phyloP scores from a whole-genome alignment of 2,329 filamentous ascomycete species.

The Didymella sp. region DNA sequence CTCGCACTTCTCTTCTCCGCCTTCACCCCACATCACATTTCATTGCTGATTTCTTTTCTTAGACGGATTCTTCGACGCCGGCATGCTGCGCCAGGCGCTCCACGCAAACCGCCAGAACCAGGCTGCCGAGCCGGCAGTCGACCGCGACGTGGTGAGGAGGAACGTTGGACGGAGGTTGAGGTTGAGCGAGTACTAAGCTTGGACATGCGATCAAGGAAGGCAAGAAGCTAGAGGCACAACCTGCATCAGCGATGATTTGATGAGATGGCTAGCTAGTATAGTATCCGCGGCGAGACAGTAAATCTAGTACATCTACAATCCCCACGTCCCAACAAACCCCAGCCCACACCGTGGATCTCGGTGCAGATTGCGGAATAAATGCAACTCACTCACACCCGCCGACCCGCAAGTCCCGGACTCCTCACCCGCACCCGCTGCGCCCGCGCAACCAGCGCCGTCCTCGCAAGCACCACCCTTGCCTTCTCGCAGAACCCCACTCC shows the following conservation, averaged over 20 bases:
- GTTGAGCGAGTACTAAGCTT: conserved; percentile 68
- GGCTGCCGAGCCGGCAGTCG: conserved; percentile 60
- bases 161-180: conserved; percentile 78
- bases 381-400: too few species aligned
- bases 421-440: conserved; percentile 4
- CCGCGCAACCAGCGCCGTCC: background rate
- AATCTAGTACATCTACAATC: background rate
- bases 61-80: conserved; percentile 98
- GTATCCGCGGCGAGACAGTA: background rate
- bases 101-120: conserved; percentile 69
- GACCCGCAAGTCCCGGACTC: background rate
- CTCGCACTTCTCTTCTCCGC: background rate
- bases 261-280: background rate
- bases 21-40: background rate
- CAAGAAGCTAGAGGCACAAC: too few species aligned
- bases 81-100: conserved; percentile 88
- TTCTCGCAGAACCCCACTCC: background rate
- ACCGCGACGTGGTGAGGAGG: conserved; percentile 67
- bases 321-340: background rate
- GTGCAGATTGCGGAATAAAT: too few species aligned
- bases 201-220: background rate
- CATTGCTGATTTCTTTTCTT: conserved; percentile 43
- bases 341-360: too few species aligned
- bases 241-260: too few species aligned
- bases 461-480: background rate